Conservation (phyloP, 2,329 filamentous ascomycete species). For the Beauveria brongniartii region DNA sequence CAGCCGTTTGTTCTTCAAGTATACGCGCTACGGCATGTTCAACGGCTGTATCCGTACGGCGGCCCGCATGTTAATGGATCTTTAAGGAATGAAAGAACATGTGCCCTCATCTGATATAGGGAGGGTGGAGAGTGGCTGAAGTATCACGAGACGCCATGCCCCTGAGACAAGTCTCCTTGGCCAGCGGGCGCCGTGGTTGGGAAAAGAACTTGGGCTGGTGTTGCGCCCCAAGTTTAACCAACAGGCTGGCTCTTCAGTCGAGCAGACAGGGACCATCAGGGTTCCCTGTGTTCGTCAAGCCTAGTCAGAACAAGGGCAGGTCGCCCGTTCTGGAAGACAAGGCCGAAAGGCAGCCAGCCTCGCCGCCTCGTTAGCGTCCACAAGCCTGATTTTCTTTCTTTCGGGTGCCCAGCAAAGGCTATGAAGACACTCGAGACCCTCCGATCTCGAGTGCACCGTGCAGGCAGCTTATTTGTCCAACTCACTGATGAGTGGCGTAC, state of each 20-base stretch:
- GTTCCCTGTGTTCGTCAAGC: not conserved
- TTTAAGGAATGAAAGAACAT: too few species aligned
- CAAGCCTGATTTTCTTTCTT: not conserved
- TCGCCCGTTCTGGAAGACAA: not conserved
- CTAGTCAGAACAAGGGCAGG: not conserved
- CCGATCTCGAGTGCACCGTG: not conserved
- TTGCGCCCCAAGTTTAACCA: not conserved
- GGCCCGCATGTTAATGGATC: not conserved
- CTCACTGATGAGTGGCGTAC: conserved; percentile 1
- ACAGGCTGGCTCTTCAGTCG: not conserved
- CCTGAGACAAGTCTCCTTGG: too few species aligned
- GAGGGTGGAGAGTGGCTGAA: not conserved
- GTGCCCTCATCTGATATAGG: not conserved
- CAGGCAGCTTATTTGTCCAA: not conserved
- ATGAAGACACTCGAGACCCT: not conserved
- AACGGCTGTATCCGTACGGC: not conserved
- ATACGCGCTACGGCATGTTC: not conserved
- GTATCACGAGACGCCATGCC: too few species aligned
- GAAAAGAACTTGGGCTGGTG: not conserved
- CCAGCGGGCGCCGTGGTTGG: too few species aligned
- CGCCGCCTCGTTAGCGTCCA: too few species aligned
- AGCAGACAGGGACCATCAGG: not conserved
- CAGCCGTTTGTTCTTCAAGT: too few species aligned
- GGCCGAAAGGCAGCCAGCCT: not conserved
- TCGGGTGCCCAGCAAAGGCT: too few species aligned